Conservation (phyloP, 345 rosid species). For the Corymbia maculata region DNA sequence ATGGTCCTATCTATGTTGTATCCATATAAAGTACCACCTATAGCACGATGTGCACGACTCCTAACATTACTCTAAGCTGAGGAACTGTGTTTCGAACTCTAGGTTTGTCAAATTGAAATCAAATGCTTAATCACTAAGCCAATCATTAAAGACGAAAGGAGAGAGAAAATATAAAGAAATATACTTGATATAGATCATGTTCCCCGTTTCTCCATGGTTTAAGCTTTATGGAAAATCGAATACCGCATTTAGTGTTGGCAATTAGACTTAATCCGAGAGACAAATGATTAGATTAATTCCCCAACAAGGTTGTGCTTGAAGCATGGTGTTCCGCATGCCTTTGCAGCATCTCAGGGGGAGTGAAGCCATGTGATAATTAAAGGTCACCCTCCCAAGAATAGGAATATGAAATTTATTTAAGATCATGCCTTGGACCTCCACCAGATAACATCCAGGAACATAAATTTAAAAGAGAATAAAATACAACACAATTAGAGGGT, state of each 20-base stretch:
- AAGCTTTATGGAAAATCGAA: not conserved
- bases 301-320: not conserved
- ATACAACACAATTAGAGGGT: not conserved
- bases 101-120: accelerated
- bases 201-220: not conserved
- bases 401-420: not conserved
- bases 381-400: not conserved
- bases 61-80: accelerated
- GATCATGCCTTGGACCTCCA: not conserved
- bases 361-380: not conserved
- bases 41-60: not conserved
- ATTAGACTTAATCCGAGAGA: not conserved
- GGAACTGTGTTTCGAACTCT: accelerated
- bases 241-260: not conserved
- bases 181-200: not conserved
- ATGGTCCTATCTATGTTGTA: not conserved
- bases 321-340: not conserved
- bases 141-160: not conserved
- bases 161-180: not conserved
- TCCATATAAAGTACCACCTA: not conserved
- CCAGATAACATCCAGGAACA: not conserved
- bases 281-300: not conserved
- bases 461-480: not conserved
- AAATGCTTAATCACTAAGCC: not conserved
- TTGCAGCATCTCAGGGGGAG: not conserved